Evolutionary conservation across 2,329 filamentous ascomycete genomes (phyloP), one percentile per base, ranked within the genome.

Genomic region (Beauveria caledonica): DNA sequence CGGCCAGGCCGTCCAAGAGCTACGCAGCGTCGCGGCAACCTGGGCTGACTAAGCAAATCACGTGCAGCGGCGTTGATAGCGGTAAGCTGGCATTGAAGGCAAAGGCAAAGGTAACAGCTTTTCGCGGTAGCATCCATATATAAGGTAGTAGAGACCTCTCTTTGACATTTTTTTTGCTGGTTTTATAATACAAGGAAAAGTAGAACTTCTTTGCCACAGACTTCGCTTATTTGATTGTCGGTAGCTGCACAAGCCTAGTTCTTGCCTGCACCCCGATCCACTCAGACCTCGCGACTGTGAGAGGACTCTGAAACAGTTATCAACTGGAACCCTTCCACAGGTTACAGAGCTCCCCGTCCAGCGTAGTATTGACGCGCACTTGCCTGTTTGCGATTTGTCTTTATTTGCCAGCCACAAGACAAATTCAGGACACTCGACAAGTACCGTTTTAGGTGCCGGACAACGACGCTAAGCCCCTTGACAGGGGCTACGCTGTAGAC

Each of bases 1-100:
- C 42, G 42, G 52, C 58, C 44, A 46, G 58, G 58, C 58, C 33
- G 45, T 25, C 45, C 44, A 60, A 49, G 58, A 60, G 58, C 58
- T 60, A 60, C 58, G 58, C 52, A 60, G 44, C 42, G 44, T 45
- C 44, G 36, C 39, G 58, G 52, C 51, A 23, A 44, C 45, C 40
- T 54, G 25, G 51, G 48, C 49, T 59, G 57, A 59, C 57, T 59
- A 59, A 59, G 33, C 10, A n/a, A 23, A 6, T 59, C 57, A 59
- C 57, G 57, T 59, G 57, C 39, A 29, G 3, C 15, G 29, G 5
- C 21, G 19, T 10, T 17, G 9, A 21, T 7, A 25, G 25, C 8
- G 6, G 40, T 19, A 11, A 11, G 3, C 25, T 39, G 19, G 42
- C 19, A 27, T n/a, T n/a, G 15, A 8, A 44, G 10, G 29, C 3